phyloP scores from a whole-genome alignment of 345 rosid genomes.

The Aquilaria malaccensis region DNA sequence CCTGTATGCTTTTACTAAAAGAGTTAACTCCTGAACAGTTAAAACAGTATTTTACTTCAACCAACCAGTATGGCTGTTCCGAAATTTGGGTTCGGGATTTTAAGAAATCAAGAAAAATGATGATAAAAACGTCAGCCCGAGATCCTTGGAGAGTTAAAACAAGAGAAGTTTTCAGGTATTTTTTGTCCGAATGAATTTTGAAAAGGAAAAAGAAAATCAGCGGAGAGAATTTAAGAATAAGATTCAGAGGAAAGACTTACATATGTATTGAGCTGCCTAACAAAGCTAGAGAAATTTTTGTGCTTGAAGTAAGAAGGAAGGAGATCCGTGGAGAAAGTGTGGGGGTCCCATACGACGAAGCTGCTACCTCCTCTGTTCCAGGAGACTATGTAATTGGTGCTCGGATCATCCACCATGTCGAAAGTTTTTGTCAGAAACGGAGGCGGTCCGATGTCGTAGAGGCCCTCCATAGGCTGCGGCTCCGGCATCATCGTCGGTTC shows the following conservation, averaged over 20 bases:
- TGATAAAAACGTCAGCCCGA: too few species aligned
- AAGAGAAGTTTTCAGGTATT: too few species aligned
- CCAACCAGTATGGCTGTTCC: too few species aligned
- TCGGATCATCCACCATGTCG: conserved; percentile 70
- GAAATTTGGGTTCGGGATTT: too few species aligned
- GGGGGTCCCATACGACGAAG: conserved; percentile 81
- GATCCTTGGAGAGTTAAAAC: too few species aligned
- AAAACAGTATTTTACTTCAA: too few species aligned
- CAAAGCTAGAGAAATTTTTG: conserved; percentile 89
- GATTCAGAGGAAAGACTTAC: conserved; percentile 30
- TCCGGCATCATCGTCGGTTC: conserved; percentile 11
- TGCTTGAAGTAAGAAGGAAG: conserved; percentile 87
- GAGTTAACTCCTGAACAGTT: too few species aligned
- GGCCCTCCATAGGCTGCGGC: conserved; percentile 61
- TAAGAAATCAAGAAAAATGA: too few species aligned
- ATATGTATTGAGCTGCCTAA: conserved; percentile 86
- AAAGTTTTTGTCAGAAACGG: conserved; percentile 83
- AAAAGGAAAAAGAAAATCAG: background rate
- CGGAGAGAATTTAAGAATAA: background rate
- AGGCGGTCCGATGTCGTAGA: conserved; percentile 68
- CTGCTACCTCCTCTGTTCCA: conserved; percentile 65
- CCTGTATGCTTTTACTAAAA: too few species aligned
- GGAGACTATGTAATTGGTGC: conserved; percentile 57
- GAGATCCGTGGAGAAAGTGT: conserved; percentile 49
- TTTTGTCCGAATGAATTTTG: too few species aligned